These are phyloP conservation scores for Agastache rugosa DNA, from an alignment of 257 asterid species.

Conservation along the genomic window DNA sequence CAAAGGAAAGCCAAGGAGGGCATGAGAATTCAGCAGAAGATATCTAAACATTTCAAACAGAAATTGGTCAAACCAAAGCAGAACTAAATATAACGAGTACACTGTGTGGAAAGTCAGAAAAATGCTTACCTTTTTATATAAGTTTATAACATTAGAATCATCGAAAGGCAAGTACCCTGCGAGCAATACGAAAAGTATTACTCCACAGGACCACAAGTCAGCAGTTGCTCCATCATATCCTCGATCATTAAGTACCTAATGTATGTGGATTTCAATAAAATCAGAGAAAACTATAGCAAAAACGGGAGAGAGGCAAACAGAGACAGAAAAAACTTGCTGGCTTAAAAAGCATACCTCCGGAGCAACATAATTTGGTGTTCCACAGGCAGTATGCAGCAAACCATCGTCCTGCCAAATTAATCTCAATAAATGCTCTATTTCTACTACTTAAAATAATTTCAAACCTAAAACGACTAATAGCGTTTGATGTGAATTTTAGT, in stretches of 20 bases:
- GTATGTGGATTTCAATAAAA: conserved; percentile 17
- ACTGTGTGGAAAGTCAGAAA: conserved; percentile 21
- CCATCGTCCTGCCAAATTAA: conserved; percentile 83
- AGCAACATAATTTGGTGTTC: conserved; percentile 98
- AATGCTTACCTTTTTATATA: conserved; percentile 79
- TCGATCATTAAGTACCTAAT: conserved; percentile 86
- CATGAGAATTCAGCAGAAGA: conserved; percentile 84
- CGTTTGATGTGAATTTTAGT: not conserved
- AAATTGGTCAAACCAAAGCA: conserved; percentile 31
- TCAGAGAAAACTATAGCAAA: not conserved
- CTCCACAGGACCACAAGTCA: conserved; percentile 97
- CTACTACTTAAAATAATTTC: not conserved
- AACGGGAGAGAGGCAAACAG: not conserved
- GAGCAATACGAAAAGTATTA: conserved; percentile 88
- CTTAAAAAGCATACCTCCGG: conserved; percentile 69
- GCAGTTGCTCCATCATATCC: conserved; percentile 93
- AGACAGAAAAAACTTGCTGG: conserved; percentile 4
- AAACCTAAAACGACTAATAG: not conserved
- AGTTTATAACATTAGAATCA: conserved; percentile 79
- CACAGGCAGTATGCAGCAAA: conserved; percentile 93
- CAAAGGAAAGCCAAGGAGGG: conserved; percentile 98
- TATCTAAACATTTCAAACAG: conserved; percentile 52
- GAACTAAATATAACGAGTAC: conserved; percentile 9
- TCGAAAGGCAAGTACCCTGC: conserved; percentile 98
- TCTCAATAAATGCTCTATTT: conserved; percentile 4